A percentile compares a stretch with the other conserved stretches of the same genome.
These are phyloP conservation scores for Phlyctochytrium arcticum DNA, from an alignment of 192 early-diverging fungal species.

Conservation along the genomic window DNA sequence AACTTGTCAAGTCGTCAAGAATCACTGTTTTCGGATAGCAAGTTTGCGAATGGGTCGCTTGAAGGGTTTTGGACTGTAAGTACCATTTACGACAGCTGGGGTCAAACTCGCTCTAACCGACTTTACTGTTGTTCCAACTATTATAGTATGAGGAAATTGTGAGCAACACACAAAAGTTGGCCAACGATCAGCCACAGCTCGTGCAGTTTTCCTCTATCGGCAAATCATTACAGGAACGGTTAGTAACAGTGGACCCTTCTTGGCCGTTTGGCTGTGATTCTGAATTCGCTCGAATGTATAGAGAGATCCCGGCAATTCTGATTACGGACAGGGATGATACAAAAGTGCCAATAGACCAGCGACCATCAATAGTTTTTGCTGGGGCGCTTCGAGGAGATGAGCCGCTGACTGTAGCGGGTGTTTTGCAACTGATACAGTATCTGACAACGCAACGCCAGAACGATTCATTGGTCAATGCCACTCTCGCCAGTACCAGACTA, in stretches of 20 bases:
- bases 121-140: too few relatives aligned
- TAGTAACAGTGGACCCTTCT: background rate
- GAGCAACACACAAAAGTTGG: background rate
- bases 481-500: background rate
- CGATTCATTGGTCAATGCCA: background rate
- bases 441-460: background rate
- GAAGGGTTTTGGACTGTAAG: too few relatives aligned
- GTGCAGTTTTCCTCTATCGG: constrained; percentile 7
- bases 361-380: constrained; percentile 12
- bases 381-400: constrained; percentile 3
- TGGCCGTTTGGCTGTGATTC: background rate
- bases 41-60: too few relatives aligned
- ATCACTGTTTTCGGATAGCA: too few relatives aligned
- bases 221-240: constrained; percentile 2
- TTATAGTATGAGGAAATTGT: constrained; percentile 6
- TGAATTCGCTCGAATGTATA: background rate
- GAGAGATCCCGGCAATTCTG: background rate
- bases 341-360: background rate
- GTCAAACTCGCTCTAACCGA: too few relatives aligned
- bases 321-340: background rate
- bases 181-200: background rate
- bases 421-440: background rate
- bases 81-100: too few relatives aligned
- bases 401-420: background rate
- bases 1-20: too few relatives aligned